Conservation (phyloP, 1,284 basidiomycete species). For the Tylopilus orsonianus region DNA sequence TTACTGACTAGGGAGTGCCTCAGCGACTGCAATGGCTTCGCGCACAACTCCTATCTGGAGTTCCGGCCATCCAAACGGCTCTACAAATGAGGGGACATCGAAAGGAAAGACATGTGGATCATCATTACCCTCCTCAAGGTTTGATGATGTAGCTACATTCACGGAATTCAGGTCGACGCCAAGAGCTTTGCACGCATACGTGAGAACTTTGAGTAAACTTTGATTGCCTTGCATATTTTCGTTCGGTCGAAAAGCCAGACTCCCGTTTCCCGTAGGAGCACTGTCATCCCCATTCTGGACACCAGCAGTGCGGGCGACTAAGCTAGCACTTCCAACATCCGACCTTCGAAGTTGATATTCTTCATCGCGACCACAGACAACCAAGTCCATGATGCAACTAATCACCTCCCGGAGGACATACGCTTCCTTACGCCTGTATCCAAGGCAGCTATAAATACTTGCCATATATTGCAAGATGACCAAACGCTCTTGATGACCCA, state of each 20-base stretch:
- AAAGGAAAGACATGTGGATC: constrained; percentile 28
- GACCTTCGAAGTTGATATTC: constrained; percentile 41
- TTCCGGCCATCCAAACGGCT: constrained; percentile 86
- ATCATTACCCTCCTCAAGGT: constrained; percentile 7
- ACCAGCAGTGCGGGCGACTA: constrained; percentile 39
- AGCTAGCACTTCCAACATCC: constrained; percentile 44
- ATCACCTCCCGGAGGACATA: constrained; percentile 82
- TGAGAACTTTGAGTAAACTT: constrained; percentile 72
- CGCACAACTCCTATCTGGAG: constrained; percentile 89
- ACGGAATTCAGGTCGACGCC: constrained; percentile 78
- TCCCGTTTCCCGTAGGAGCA: constrained; percentile 42
- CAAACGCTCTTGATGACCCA: constrained; percentile 75
- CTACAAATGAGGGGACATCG: constrained; percentile 18
- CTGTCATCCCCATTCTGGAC: constrained; percentile 31
- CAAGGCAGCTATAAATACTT: constrained; percentile 74
- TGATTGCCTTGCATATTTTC: constrained; percentile 78
- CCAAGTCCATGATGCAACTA: constrained; percentile 74
- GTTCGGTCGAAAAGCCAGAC: constrained; percentile 66
- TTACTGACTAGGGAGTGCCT: constrained; percentile 81
- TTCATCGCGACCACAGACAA: constrained; percentile 78
- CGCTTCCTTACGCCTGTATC: constrained; percentile 82
- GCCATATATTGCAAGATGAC: constrained; percentile 68
- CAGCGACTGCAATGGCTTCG: constrained; percentile 88
- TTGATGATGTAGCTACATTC: constrained; percentile 41
- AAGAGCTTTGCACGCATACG: constrained; percentile 72